These are phyloP conservation scores for Daldinia sp. DNA, from an alignment of 2,329 filamentous ascomycete species.

Conservation along the genomic window DNA sequence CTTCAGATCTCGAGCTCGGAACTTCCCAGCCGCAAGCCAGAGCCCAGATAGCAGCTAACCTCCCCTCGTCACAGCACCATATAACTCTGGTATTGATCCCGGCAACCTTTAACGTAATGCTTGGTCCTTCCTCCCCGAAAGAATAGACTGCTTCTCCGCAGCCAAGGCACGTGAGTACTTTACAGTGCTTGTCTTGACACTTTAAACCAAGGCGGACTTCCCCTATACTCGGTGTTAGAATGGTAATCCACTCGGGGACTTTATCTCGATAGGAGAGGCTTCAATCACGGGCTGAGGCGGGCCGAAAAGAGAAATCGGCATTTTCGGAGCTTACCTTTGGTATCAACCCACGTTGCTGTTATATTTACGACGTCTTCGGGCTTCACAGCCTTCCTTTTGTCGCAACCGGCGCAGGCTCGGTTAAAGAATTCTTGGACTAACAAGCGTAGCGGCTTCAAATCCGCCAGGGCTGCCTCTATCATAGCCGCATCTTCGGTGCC, in stretches of 20 bases:
- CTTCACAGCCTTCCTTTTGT: constrained; percentile 1
- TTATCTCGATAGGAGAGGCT: not conserved
- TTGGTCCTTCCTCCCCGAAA: not conserved
- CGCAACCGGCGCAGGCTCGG: constrained; percentile 18
- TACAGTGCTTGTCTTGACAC: constrained; percentile 17
- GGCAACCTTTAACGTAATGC: not conserved
- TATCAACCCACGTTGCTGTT: constrained; percentile 11
- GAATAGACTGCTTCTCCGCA: constrained; percentile 10
- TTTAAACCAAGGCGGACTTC: constrained; percentile 14
- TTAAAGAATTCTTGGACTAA: constrained; percentile 10
- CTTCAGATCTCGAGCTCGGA: constrained; percentile 6
- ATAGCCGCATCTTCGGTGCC: not conserved
- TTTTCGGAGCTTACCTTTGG: constrained; percentile 21
- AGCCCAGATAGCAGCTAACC: constrained; percentile 29
- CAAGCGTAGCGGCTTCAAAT: constrained; percentile 10
- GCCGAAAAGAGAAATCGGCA: not conserved
- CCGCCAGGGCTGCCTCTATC: not conserved
- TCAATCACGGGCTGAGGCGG: not conserved
- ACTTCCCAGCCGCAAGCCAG: constrained; percentile 27
- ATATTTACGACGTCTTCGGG: constrained; percentile 12
- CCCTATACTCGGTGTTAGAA: constrained; percentile 15
- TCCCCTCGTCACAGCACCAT: constrained; percentile 30
- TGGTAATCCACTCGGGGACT: not conserved
- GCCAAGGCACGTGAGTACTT: constrained; percentile 20
- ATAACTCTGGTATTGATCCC: not conserved